Percentiles rank a stretch among this genome's conserved stretches.
Conservation (phyloP, 2,329 filamentous ascomycete species). For the Cytospora leucostoma region DNA sequence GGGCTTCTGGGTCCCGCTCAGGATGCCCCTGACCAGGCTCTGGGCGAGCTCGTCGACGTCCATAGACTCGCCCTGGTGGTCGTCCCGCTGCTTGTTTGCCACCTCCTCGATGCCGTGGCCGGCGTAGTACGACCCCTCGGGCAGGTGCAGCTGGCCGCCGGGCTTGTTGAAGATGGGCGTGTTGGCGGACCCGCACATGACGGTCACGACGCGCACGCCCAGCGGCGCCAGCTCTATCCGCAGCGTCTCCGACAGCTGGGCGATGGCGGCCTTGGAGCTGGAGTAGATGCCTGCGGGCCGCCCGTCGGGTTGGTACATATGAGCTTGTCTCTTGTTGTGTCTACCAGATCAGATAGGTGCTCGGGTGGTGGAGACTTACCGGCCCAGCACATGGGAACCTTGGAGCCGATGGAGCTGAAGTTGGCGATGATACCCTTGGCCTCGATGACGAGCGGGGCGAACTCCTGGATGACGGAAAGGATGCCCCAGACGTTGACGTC, state of each 20-base stretch:
- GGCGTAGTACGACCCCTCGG: constrained; percentile 7
- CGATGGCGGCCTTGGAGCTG: constrained; percentile 14
- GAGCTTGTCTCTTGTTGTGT: not conserved
- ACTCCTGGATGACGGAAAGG: constrained; percentile 11
- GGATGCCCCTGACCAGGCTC: constrained; percentile 10
- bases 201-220: constrained; percentile 8
- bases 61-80: constrained; percentile 13
- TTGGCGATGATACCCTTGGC: constrained; percentile 16
- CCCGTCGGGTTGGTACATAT: not conserved
- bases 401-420: constrained; percentile 12
- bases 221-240: constrained; percentile 9
- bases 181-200: constrained; percentile 1
- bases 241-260: not conserved
- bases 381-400: constrained; percentile 18
- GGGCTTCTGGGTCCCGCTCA: constrained; percentile 2
- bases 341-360: not conserved
- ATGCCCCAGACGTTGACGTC: constrained; percentile 19
- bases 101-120: constrained; percentile 3
- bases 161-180: constrained; percentile 18
- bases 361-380: constrained; percentile 3
- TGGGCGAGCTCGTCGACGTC: constrained; percentile 14
- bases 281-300: constrained; percentile 10
- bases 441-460: constrained; percentile 12
- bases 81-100: constrained; percentile 8
- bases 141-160: constrained; percentile 9